Evolutionary conservation across 768 basidiomycete genomes (phyloP).

Genomic region (Boletus vermiculosoides): DNA sequence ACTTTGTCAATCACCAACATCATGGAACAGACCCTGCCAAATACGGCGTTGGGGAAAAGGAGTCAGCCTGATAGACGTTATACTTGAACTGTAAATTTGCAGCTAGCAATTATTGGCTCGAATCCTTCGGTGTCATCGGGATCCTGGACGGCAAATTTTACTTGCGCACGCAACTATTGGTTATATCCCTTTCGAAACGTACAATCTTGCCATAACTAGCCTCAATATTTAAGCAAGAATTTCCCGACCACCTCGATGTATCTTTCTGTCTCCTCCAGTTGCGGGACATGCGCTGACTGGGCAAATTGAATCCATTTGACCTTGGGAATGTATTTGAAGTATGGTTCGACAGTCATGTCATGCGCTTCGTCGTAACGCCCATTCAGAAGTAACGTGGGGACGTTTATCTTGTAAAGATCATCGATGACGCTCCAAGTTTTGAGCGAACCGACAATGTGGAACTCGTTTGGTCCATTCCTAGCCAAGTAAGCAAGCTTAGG

Average conservation of each 20-base stretch:
- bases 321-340: constrained; percentile 32
- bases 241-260: constrained; percentile 34
- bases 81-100: constrained; percentile 9
- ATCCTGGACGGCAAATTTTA: background rate
- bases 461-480: constrained; percentile 44
- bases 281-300: constrained; percentile 36
- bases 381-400: constrained; percentile 36
- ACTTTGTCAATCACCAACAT: constrained; percentile 86
- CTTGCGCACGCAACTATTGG: background rate
- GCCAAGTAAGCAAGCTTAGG: background rate
- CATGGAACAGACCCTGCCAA: constrained; percentile 86
- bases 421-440: constrained; percentile 37
- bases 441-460: constrained; percentile 33
- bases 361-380: constrained; percentile 39
- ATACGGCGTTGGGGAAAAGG: constrained; percentile 50
- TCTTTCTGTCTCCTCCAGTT: constrained; percentile 38
- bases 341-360: constrained; percentile 34
- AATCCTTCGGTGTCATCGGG: background rate
- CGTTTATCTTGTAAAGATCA: constrained; percentile 33
- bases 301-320: constrained; percentile 39
- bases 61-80: constrained; percentile 21
- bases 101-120: background rate
- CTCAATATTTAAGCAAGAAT: constrained; percentile 27
- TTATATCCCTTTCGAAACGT: background rate
- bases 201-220: background rate